Percentiles rank a stretch among this genome's conserved stretches.
Conservation (phyloP, 2,329 filamentous ascomycete genomes). For the Epichloe aotearoae region DNA sequence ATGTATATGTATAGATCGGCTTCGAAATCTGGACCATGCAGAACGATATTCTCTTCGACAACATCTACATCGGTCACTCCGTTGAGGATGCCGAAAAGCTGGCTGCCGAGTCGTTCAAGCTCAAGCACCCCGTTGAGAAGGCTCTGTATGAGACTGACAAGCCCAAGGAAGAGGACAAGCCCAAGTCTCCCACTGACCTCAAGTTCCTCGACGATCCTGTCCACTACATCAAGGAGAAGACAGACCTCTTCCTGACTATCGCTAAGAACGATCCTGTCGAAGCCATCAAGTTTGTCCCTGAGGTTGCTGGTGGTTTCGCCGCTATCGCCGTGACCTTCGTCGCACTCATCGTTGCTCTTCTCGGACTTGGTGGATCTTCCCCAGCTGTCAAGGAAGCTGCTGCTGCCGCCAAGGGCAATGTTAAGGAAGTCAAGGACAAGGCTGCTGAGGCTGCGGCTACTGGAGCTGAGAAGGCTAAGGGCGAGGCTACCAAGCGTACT, state of each 20-base stretch:
- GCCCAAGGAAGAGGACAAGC: slow-evolving; percentile 56
- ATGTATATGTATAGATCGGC: slow-evolving; percentile 51
- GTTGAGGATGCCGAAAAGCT: slow-evolving; percentile 83
- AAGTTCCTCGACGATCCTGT: slow-evolving; percentile 88
- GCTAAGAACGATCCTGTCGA: slow-evolving; percentile 68
- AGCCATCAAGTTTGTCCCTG: slow-evolving; percentile 80
- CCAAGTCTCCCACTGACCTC: slow-evolving; percentile 61
- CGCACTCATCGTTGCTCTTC: slow-evolving; percentile 53
- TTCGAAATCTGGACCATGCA: slow-evolving; percentile 99
- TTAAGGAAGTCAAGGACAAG: slow-evolving; percentile 58
- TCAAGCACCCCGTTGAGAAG: slow-evolving; percentile 77
- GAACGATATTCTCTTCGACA: slow-evolving; percentile 96
- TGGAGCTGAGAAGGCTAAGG: slow-evolving; percentile 62
- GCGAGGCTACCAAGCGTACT: slow-evolving; percentile 50
- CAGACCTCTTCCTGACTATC: slow-evolving; percentile 79
- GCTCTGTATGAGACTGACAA: slow-evolving; percentile 64
- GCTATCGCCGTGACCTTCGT: slow-evolving; percentile 58
- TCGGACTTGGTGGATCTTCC: slow-evolving; percentile 51
- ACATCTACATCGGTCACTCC: slow-evolving; percentile 99
- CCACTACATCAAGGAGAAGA: slow-evolving; percentile 78
- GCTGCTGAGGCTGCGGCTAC: slow-evolving; percentile 42
- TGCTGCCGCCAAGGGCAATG: slow-evolving; percentile 52
- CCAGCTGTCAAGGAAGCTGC: slow-evolving; percentile 64
- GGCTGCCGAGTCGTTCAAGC: slow-evolving; percentile 75
- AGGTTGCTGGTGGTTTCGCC: slow-evolving; percentile 71